phyloP scores from a whole-genome alignment of 306 rosid genomes.

The Trichosanthes truncata region DNA sequence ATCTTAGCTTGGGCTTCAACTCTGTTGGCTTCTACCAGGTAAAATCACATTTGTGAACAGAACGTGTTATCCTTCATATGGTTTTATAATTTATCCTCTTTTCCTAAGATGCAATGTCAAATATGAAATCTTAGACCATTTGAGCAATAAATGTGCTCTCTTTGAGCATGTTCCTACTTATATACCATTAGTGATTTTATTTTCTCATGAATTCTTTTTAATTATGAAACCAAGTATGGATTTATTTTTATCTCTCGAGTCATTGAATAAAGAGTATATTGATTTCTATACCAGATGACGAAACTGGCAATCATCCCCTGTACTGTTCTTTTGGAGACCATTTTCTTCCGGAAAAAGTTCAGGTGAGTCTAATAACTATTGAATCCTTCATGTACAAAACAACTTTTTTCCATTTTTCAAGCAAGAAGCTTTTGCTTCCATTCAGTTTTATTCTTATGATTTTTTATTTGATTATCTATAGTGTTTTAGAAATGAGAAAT shows the following conservation, averaged over 20 bases:
- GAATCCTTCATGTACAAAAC: background rate
- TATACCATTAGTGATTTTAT: background rate
- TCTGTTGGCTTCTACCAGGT: constrained; percentile 99
- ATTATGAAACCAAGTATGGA: background rate
- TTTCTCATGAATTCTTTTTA: constrained; percentile 1
- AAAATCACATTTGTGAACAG: background rate
- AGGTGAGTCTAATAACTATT: constrained; percentile 37
- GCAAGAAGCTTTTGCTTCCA: background rate
- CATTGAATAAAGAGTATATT: background rate
- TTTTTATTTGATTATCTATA: background rate
- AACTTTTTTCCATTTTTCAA: background rate
- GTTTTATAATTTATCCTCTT: background rate
- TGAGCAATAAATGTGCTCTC: background rate
- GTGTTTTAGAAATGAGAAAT: background rate
- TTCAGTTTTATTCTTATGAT: background rate
- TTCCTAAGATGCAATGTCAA: background rate
- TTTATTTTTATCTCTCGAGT: constrained; percentile 6
- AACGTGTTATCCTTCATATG: background rate
- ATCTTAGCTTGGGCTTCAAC: constrained; percentile 94
- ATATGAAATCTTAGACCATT: background rate
- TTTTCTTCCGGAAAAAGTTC: constrained; percentile 80
- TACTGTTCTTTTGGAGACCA: constrained; percentile 91
- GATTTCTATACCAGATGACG: constrained; percentile 58
- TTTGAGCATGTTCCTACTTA: background rate
- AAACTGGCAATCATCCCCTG: constrained; percentile 99